Percentiles rank a stretch among this genome's conserved stretches.
These are phyloP conservation scores for Nitzschia putrida DNA, from an alignment of 108 stramenopile genomes.

Conservation along the genomic window DNA sequence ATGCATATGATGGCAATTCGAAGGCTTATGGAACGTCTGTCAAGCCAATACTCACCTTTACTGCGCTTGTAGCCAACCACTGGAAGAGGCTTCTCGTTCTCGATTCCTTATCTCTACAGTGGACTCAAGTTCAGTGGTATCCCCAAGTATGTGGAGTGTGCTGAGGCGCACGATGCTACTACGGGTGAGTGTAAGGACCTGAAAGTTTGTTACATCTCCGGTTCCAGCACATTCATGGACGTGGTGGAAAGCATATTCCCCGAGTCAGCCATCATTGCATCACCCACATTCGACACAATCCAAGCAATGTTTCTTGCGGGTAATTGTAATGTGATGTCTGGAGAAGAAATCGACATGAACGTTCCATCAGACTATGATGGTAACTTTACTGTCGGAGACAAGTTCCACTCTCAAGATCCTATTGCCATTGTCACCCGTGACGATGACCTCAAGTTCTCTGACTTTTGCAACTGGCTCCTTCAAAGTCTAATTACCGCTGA, in stretches of 20 bases:
- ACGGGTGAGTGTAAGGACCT: slow-evolving; percentile 24
- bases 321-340: slow-evolving; percentile 12
- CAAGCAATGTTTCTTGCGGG: not conserved
- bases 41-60: too few species aligned
- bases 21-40: too few species aligned
- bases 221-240: slow-evolving; percentile 25
- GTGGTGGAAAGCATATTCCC: not conserved
- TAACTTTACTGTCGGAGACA: not conserved
- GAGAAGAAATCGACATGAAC: slow-evolving; percentile 1
- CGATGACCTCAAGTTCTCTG: slow-evolving; percentile 15
- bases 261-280: not conserved
- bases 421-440: slow-evolving; percentile 17
- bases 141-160: slow-evolving; percentile 37
- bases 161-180: slow-evolving; percentile 19
- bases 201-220: slow-evolving; percentile 31
- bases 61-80: slow-evolving; percentile 13
- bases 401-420: slow-evolving; percentile 1
- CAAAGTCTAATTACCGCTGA: slow-evolving; percentile 52
- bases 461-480: slow-evolving; percentile 57
- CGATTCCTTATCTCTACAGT: slow-evolving; percentile 48
- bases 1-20: too few species aligned
- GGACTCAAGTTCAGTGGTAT: slow-evolving; percentile 42
- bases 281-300: slow-evolving; percentile 8
- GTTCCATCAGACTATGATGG: too few species aligned
- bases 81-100: slow-evolving; percentile 31